phyloP scores from a whole-genome alignment of 2,329 filamentous ascomycete genomes.

The Neofusicoccum sp. region DNA sequence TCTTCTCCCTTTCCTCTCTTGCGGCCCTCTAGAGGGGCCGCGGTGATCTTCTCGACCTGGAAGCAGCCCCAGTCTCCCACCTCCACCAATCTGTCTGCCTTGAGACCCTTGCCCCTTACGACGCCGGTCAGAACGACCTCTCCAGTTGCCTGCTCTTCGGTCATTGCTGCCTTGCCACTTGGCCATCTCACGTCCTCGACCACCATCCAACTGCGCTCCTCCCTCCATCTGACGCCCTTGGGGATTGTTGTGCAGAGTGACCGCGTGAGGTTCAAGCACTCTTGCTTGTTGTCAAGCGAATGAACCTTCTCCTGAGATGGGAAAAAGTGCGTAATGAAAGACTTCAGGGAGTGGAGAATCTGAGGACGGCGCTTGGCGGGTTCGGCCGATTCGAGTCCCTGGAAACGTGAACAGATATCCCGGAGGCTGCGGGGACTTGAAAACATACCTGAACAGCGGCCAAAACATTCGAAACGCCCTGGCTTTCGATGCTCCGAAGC shows the following conservation, averaged over 20 bases:
- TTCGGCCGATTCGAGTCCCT: conserved; percentile 71
- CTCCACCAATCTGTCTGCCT: conserved; percentile 85
- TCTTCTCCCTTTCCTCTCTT: conserved; percentile 59
- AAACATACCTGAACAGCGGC: conserved; percentile 65
- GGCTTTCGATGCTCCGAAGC: conserved; percentile 82
- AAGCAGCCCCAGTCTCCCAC: conserved; percentile 93
- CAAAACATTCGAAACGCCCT: conserved; percentile 91
- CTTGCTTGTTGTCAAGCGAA: conserved; percentile 82
- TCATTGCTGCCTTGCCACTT: conserved; percentile 42
- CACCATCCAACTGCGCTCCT: conserved; percentile 93
- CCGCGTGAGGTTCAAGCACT: conserved; percentile 86
- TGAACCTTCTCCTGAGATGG: conserved; percentile 88
- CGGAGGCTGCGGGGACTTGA: neutral
- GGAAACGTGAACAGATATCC: conserved; percentile 5
- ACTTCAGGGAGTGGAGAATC: conserved; percentile 79
- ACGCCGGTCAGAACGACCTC: conserved; percentile 77
- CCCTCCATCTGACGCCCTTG: conserved; percentile 92
- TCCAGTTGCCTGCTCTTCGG: conserved; percentile 50
- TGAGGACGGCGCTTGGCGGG: conserved; percentile 75
- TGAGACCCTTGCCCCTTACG: conserved; percentile 80
- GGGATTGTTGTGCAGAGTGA: conserved; percentile 88
- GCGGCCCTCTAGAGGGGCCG: conserved; percentile 63
- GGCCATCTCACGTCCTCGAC: conserved; percentile 78
- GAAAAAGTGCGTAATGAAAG: conserved; percentile 92
- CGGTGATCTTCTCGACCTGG: conserved; percentile 84